Evolutionary conservation across 257 asterid species (phyloP), one percentile per base, ranked within the genome.

Genomic region (Sherardia arvensis): DNA sequence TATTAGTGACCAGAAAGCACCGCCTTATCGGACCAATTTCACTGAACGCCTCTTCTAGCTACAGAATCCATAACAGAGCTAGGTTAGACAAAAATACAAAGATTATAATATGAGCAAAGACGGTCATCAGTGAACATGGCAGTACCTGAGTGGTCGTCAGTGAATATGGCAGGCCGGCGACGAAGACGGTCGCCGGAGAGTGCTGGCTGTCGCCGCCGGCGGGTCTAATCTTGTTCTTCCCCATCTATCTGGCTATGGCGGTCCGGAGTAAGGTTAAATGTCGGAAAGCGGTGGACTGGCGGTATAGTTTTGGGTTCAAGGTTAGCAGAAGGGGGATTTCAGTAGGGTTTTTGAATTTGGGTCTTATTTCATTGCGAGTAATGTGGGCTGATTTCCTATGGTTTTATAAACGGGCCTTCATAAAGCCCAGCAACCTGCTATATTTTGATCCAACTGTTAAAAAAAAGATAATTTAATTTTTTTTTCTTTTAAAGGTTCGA

Each of bases 1-100:
- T 87, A 51, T 85, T 86, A 11, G 83, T 81, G 43, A 90, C 97
- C 92, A 90, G 75, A 74, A 87, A 93, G 66, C 97, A 93, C 53
- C 97, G 74, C 56, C 99, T 79, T 54, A 93, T 81, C 1, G 96
- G 99, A 51, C 99, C 99, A 66, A 93, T 83, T 71, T 90, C 97
- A 67, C 97, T 87, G 77, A 93, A 93, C 7, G 80, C 73, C 58
- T 93, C 95, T 83, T 93, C 99, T 62, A 92, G 66, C 97, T 92
- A 73, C 59, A 75, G 53, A 6, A 64, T 25, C 1, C 74, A n/a
- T 21, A 45, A 75, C 3, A 40, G 40, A 43, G 43, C 53, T 22
- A 25, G 33, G 68, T 22, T 10, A 34, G 27, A 26, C 11, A 27
- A 47, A 61, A 55, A 53, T 66, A 23, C 2, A 67, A 9, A 45